Conservation (phyloP, 495 filamentous ascomycete genomes). For the Elaphomyces granulatus region DNA sequence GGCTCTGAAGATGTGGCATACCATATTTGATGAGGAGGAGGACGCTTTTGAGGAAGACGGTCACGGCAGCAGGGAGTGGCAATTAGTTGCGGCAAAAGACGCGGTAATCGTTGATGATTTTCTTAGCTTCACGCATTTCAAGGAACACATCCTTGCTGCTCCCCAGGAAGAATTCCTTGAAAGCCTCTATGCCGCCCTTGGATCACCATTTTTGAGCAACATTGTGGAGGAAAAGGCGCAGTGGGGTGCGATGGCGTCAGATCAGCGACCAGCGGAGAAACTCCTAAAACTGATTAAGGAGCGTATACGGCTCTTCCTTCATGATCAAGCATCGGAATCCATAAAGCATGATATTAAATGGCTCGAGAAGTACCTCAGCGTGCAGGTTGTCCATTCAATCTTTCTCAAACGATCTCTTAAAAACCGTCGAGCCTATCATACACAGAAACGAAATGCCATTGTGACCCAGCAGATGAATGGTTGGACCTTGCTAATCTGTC, state of each 20-base stretch:
- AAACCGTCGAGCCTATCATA: constrained; percentile 48
- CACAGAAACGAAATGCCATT: constrained; percentile 54
- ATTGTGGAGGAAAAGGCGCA: constrained; percentile 33
- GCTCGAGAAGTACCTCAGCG: constrained; percentile 72
- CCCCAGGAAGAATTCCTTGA: constrained; percentile 82
- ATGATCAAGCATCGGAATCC: constrained; percentile 50
- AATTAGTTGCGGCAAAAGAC: constrained; percentile 50
- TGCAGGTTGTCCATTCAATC: constrained; percentile 63
- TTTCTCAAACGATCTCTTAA: constrained; percentile 57
- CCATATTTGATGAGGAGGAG: constrained; percentile 24
- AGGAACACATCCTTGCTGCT: constrained; percentile 60
- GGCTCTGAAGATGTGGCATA: background rate
- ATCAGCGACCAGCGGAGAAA: constrained; percentile 40
- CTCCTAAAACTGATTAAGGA: constrained; percentile 71
- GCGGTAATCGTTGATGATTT: constrained; percentile 80
- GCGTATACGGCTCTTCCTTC: constrained; percentile 71
- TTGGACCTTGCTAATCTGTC: constrained; percentile 44
- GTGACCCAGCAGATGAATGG: constrained; percentile 35
- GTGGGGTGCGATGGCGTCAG: constrained; percentile 33
- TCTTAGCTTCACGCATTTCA: constrained; percentile 71
- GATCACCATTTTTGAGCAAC: constrained; percentile 27
- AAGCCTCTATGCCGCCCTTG: constrained; percentile 54
- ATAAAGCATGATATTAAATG: constrained; percentile 75
- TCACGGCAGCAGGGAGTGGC: constrained; percentile 58
- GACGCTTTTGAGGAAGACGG: constrained; percentile 50